Conservation (phyloP, 2,329 filamentous ascomycete genomes). For the Monosporascus sp. region DNA sequence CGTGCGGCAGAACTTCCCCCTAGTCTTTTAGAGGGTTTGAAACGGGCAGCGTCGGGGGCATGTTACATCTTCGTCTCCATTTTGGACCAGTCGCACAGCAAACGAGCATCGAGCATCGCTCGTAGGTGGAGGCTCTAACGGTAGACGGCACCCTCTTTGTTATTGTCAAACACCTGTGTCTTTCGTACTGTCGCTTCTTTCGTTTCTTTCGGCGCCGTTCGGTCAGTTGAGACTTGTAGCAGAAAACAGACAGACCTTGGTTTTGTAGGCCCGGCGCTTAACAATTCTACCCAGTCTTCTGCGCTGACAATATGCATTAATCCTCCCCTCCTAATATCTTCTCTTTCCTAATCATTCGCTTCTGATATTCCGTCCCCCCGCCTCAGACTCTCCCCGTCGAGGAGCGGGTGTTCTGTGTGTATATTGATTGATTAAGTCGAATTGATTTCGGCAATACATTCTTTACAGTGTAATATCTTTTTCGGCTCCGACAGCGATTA, state of each 20-base stretch:
- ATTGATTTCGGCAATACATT: constrained; percentile 20
- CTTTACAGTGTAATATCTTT: constrained; percentile 12
- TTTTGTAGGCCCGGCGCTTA: constrained; percentile 19
- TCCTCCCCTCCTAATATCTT: constrained; percentile 7
- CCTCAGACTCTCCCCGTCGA: constrained; percentile 12
- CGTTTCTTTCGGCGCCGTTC: constrained; percentile 11
- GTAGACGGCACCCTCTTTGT: no score
- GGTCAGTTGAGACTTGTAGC: constrained; percentile 3
- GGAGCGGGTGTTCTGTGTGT: constrained; percentile 15
- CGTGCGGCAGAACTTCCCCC: constrained; percentile 6
- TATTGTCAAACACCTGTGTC: no score
- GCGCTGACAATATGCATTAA: constrained; percentile 11
- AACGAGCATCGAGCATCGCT: constrained; percentile 1
- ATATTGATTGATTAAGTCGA: constrained; percentile 20
- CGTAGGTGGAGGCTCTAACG: constrained; percentile 2
- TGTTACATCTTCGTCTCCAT: constrained; percentile 9
- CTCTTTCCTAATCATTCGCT: constrained; percentile 13
- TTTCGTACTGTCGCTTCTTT: constrained; percentile 2
- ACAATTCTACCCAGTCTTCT: constrained; percentile 16
- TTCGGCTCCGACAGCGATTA: constrained; percentile 6
- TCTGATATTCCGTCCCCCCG: constrained; percentile 15
- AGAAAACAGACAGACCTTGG: neutral
- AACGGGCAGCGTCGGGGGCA: constrained; percentile 21
- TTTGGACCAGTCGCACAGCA: constrained; percentile 5
- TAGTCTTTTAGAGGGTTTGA: constrained; percentile 16